phyloP scores from a whole-genome alignment of 805 yeast genomes.

The Candida ponderosae region DNA sequence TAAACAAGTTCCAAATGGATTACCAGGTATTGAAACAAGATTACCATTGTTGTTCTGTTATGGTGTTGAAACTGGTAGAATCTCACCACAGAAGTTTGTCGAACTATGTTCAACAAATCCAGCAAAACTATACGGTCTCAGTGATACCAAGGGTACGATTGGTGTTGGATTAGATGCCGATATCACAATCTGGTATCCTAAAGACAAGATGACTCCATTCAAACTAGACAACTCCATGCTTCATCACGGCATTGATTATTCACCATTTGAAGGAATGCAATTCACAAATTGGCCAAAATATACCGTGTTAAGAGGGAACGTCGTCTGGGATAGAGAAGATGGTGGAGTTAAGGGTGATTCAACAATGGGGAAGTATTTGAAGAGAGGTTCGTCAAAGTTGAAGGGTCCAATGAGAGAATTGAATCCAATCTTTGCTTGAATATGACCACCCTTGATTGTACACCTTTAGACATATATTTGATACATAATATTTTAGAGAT shows the following conservation, averaged over 20 bases:
- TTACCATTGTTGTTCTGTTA: conserved; percentile 34
- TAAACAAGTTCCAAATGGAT: conserved; percentile 38
- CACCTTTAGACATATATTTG: too few relatives aligned
- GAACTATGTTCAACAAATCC: conserved; percentile 38
- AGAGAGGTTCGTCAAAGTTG: conserved; percentile 17
- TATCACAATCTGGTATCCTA: conserved; percentile 39
- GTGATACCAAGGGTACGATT: conserved; percentile 32
- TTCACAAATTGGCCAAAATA: conserved; percentile 40
- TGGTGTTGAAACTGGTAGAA: conserved; percentile 34
- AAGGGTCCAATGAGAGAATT: conserved; percentile 16
- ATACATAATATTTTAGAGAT: too few relatives aligned
- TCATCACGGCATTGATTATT: conserved; percentile 30
- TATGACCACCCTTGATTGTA: too few relatives aligned
- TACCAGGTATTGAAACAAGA: conserved; percentile 42
- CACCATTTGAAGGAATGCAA: conserved; percentile 31
- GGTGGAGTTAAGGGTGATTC: conserved; percentile 13
- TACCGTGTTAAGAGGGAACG: conserved; percentile 30
- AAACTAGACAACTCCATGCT: conserved; percentile 21
- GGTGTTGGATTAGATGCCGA: conserved; percentile 43
- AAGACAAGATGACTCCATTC: conserved; percentile 21
- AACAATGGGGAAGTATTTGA: conserved; percentile 19
- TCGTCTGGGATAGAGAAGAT: conserved; percentile 20
- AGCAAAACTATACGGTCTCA: conserved; percentile 37
- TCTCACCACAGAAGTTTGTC: conserved; percentile 34
- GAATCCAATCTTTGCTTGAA: conserved; percentile 18